Base-by-base conservation (phyloP, 805 yeast genomes). In the Nakazawaea pomicola region DNA sequence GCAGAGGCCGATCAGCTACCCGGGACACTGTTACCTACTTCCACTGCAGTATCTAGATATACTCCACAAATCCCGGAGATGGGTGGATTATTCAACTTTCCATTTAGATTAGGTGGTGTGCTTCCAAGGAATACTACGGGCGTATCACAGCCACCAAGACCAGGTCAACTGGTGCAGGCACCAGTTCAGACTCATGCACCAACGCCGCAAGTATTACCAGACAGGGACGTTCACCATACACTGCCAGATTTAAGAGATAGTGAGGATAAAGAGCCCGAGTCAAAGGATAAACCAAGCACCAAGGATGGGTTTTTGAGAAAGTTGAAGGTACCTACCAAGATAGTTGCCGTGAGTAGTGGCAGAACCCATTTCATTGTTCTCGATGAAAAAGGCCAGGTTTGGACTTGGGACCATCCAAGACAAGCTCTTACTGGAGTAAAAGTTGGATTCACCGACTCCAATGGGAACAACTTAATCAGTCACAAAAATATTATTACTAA, bases 281-380 rank as follows among this genome's bases (percentile, higher is more conserved):
- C 24, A n/a, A 45, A 44, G 46, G n/a, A n/a, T n/a, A 54, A 39
- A 38, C 46, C 4, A 28, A 49, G 14, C 65, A 57, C 34, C 16
- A 2, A 38, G 39, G 28, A 31, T 19, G 48, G 57, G 10, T 37
- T 33, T 14, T 4, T 42, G 9, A 19, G 28, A 10, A 37, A 23
- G 15, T 11, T 42, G 15, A 18, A 30, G 8, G 31, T 33, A 8
- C 21, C 24, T 11, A 16, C 11, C 9, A 42, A 21, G 17, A 45
- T 58, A 2, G 52, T 69, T 2, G 65, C 75, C 6, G 65, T 82
- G 2, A 66, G 78, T 15, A 72, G 84, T 32, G 91, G 91, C 0
- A 58, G 91, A 47, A 62, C 72, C 21, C 88, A 81, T 55, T 70
- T 81, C 40, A 57, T 82, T 11, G 89, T 80, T 0, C 55, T 82